Conservation (phyloP, 768 basidiomycete species). For the Boletus subcaerulescens region DNA sequence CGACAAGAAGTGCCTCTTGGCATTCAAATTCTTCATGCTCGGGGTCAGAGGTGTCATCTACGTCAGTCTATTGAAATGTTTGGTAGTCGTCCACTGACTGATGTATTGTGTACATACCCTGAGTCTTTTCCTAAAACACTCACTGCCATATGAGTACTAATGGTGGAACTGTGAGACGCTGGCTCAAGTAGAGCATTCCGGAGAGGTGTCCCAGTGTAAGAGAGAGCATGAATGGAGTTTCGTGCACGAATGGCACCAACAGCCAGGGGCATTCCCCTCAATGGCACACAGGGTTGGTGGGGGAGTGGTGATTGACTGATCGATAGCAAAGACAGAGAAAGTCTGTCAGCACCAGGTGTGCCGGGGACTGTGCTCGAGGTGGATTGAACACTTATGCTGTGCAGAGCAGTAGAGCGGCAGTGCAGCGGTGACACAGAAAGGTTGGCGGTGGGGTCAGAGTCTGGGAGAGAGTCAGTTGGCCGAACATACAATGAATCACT, state of each 20-base stretch:
- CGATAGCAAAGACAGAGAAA: not conserved
- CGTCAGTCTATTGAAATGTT: not conserved
- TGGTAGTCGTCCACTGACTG: not conserved
- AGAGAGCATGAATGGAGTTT: not conserved
- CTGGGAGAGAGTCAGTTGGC: not conserved
- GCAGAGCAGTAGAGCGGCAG: not conserved
- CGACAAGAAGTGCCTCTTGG: not conserved
- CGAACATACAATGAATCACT: not conserved
- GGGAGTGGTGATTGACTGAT: not conserved
- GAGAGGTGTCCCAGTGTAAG: not conserved
- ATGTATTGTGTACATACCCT: not conserved
- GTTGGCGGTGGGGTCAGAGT: not conserved
- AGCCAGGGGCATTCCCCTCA: not conserved
- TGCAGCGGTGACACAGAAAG: not conserved
- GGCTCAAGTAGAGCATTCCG: not conserved
- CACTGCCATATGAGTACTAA: no score
- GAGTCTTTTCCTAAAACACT: not conserved
- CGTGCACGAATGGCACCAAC: not conserved
- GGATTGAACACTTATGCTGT: not conserved
- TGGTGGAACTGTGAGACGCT: not conserved
- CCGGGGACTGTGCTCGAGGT: not conserved
- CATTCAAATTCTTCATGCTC: not conserved
- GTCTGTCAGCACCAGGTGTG: not conserved
- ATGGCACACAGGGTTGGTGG: not conserved
- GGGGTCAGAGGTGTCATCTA: not conserved